Evolutionary conservation across 169 alveolate genomes (phyloP).

Genomic region (Eimeria falciformis): DNA sequence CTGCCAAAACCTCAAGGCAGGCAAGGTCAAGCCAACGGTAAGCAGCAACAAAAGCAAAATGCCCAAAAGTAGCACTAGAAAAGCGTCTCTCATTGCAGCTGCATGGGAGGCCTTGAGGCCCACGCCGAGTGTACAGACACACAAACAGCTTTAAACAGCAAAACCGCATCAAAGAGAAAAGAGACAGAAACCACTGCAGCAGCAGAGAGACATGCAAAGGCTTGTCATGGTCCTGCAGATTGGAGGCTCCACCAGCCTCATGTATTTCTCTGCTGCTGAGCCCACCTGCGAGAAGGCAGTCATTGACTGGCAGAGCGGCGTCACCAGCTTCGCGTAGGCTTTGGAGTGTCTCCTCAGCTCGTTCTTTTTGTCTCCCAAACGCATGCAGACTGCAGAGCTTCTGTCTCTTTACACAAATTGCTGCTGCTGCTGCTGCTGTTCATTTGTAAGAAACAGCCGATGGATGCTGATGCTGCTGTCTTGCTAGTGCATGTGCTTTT

Average conservation of each 20-base stretch:
- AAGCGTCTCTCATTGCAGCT: not conserved
- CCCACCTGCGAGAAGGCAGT: constrained; percentile 43
- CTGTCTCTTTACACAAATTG: not conserved
- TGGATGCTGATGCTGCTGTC: not conserved
- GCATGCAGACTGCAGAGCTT: not conserved
- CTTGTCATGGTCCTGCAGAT: not conserved
- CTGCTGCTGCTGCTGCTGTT: not conserved
- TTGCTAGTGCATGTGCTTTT: not conserved
- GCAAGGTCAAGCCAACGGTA: not conserved
- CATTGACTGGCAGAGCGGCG: constrained; percentile 11
- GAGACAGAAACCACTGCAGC: not conserved
- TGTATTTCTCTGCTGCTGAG: constrained; percentile 8
- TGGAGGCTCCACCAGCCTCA: not conserved
- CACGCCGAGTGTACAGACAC: not conserved
- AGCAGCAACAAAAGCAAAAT: not conserved
- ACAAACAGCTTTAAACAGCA: not conserved
- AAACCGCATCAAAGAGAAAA: not conserved
- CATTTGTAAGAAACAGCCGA: not conserved
- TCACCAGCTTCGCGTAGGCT: not conserved
- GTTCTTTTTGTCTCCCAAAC: not conserved
- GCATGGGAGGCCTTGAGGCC: not conserved
- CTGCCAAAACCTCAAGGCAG: constrained; percentile 9
- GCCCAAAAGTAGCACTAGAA: not conserved
- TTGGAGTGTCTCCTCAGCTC: not conserved
- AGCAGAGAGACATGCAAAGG: not conserved